phyloP scores from a whole-genome alignment of 768 basidiomycete species.

The Cystobasidiopsis lactophilus region DNA sequence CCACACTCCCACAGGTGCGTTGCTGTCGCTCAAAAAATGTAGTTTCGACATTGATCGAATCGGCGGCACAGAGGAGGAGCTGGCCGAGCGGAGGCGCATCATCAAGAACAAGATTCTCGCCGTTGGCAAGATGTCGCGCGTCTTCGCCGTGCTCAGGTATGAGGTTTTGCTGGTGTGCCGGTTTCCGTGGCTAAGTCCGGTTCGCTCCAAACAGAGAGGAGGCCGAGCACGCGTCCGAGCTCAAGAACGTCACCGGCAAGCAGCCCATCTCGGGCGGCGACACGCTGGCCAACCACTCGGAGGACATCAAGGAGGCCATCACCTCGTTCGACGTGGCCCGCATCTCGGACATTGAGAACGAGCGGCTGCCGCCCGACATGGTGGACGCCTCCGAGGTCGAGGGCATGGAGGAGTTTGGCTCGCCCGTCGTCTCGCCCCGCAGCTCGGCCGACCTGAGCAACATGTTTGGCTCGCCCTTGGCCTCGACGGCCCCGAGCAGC shows the following conservation, averaged over 20 bases:
- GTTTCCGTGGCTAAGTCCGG: neutral
- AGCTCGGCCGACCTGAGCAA: slow-evolving; percentile 33
- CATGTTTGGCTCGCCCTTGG: slow-evolving; percentile 9
- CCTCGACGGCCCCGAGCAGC: slow-evolving; percentile 15
- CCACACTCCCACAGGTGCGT: neutral
- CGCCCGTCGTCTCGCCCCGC: slow-evolving; percentile 36
- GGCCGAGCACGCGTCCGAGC: slow-evolving; percentile 87
- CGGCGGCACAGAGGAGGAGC: slow-evolving; percentile 19
- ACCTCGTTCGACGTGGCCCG: slow-evolving; percentile 73
- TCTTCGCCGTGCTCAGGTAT: slow-evolving; percentile 84
- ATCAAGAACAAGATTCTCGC: slow-evolving; percentile 99
- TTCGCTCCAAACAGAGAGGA: slow-evolving; percentile 48
- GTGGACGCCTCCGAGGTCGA: slow-evolving; percentile 36
- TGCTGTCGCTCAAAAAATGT: slow-evolving; percentile 7
- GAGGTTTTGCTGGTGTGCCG: slow-evolving; percentile 20
- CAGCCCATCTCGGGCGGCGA: slow-evolving; percentile 50
- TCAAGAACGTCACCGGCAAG: slow-evolving; percentile 71
- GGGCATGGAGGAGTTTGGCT: slow-evolving; percentile 34
- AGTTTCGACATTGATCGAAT: neutral
- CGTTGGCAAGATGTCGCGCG: slow-evolving; percentile 84
- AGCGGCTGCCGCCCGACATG: slow-evolving; percentile 86
- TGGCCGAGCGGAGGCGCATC: slow-evolving; percentile 51
- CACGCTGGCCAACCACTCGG: slow-evolving; percentile 62
- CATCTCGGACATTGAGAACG: slow-evolving; percentile 79
- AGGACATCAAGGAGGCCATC: slow-evolving; percentile 88